A percentile compares a stretch with the other conserved stretches of the same genome.
These are phyloP conservation scores for Mallotus nudiflorus DNA, from an alignment of 345 rosid species.

Conservation along the genomic window DNA sequence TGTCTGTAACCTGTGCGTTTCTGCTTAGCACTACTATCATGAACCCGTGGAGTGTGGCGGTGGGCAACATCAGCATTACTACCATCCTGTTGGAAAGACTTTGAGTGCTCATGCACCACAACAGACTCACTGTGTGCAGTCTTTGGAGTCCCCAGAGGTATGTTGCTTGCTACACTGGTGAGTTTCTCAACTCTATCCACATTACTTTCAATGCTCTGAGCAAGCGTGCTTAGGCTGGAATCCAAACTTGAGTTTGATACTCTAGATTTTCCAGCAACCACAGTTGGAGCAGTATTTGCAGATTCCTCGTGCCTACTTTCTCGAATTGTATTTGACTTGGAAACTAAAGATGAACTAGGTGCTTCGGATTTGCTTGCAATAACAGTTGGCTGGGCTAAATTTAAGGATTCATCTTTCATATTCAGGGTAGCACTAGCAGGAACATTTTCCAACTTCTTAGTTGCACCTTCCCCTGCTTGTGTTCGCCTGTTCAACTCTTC, in stretches of 20 bases:
- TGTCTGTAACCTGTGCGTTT: slow-evolving; percentile 51
- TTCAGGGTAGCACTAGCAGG: slow-evolving; percentile 31
- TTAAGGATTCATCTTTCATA: slow-evolving; percentile 41
- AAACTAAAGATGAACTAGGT: background rate
- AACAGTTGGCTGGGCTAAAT: slow-evolving; percentile 28
- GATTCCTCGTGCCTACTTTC: slow-evolving; percentile 42
- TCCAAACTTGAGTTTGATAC: slow-evolving; percentile 28
- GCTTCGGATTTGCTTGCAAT: slow-evolving; percentile 12
- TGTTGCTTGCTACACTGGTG: slow-evolving; percentile 30
- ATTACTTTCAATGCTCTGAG: slow-evolving; percentile 30
- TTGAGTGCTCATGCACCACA: slow-evolving; percentile 12
- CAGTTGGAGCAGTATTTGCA: slow-evolving; percentile 1
- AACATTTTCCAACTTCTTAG: slow-evolving; percentile 41
- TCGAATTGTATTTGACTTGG: background rate
- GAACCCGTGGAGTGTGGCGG: slow-evolving; percentile 27
- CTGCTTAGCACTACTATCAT: slow-evolving; percentile 49
- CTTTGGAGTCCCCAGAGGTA: slow-evolving; percentile 34
- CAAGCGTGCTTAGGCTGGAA: slow-evolving; percentile 19
- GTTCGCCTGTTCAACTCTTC: slow-evolving; percentile 83
- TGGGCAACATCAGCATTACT: slow-evolving; percentile 34
- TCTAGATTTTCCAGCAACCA: slow-evolving; percentile 21
- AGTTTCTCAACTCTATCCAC: slow-evolving; percentile 37
- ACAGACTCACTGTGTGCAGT: background rate
- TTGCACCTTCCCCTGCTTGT: slow-evolving; percentile 45
- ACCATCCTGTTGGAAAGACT: slow-evolving; percentile 32